Percentiles rank a stretch among this genome's conserved stretches.
These are phyloP conservation scores for Stagonosporopsis chrysanthemi DNA, from an alignment of 2,329 filamentous ascomycete genomes.

Conservation along the genomic window DNA sequence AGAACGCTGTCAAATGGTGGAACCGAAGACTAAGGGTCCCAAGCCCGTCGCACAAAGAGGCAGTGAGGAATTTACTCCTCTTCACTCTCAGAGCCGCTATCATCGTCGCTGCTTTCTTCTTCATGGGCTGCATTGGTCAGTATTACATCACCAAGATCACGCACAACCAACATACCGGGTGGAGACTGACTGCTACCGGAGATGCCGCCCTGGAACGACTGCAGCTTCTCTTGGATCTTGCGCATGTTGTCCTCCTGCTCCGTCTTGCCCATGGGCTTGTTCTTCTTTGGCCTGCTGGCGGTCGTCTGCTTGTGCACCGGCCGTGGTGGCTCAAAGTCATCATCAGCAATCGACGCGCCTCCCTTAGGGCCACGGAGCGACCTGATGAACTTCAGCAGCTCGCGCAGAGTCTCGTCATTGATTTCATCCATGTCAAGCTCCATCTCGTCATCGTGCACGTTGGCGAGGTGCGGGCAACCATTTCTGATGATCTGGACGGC, in stretches of 20 bases:
- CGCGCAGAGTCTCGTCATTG: slow-evolving; percentile 61
- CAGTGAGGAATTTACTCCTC: slow-evolving; percentile 47
- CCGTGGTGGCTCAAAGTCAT: slow-evolving; percentile 58
- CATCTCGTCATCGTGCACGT: slow-evolving; percentile 65
- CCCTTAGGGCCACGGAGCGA: slow-evolving; percentile 49
- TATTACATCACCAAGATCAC: slow-evolving; percentile 15
- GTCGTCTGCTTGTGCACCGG: slow-evolving; percentile 47
- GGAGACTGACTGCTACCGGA: slow-evolving; percentile 57
- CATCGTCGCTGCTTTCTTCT: slow-evolving; percentile 61
- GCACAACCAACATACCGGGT: slow-evolving; percentile 44
- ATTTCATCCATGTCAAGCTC: slow-evolving; percentile 72
- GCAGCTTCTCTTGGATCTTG: slow-evolving; percentile 66
- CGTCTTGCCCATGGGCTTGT: slow-evolving; percentile 77
- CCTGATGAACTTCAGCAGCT: slow-evolving; percentile 64
- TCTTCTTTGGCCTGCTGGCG: slow-evolving; percentile 69
- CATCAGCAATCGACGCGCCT: slow-evolving; percentile 50
- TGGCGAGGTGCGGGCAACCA: slow-evolving; percentile 73
- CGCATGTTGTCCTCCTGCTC: slow-evolving; percentile 74
- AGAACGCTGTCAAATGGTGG: slow-evolving; percentile 6
- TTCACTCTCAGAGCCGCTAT: slow-evolving; percentile 62
- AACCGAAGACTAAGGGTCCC: slow-evolving; percentile 1
- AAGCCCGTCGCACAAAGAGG: slow-evolving; percentile 1
- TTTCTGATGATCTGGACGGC: slow-evolving; percentile 90
- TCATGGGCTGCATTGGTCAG: slow-evolving; percentile 44
- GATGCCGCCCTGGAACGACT: slow-evolving; percentile 48